Evolutionary conservation across 306 rosid genomes (phyloP).

Genomic region (Spatholobus suberectus): DNA sequence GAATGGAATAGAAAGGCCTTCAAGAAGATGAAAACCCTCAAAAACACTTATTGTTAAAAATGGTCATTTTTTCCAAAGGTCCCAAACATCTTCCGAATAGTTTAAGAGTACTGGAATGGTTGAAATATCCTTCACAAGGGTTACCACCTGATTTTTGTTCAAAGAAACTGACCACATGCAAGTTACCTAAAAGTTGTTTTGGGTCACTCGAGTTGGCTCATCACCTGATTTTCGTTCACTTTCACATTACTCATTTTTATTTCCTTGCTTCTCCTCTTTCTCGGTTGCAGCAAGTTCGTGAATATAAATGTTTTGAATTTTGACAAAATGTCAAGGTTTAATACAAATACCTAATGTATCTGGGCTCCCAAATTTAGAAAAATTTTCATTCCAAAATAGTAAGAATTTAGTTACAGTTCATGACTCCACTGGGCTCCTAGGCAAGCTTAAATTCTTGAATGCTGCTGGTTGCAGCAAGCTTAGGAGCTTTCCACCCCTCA

Average conservation of each 20-base stretch:
- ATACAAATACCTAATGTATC: too few species aligned
- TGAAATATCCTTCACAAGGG: not conserved
- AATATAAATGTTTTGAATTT: not conserved
- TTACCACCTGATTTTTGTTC: not conserved
- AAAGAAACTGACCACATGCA: not conserved
- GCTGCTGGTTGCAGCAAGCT: too few species aligned
- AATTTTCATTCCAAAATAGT: too few species aligned
- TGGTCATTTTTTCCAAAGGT: too few species aligned
- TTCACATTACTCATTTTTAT: not conserved
- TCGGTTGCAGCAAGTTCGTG: not conserved
- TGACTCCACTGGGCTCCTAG: too few species aligned
- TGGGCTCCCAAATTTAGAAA: too few species aligned
- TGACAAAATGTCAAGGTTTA: not conserved
- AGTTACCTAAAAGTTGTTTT: not conserved
- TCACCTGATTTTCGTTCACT: not conserved
- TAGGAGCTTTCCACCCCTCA: too few species aligned
- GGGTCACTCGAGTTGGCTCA: not conserved
- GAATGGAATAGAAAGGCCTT: constrained; percentile 32
- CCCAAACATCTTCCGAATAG: constrained; percentile 33
- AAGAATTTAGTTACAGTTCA: too few species aligned
- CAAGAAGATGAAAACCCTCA: too few species aligned
- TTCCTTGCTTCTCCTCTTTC: not conserved
- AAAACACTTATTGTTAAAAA: constrained; percentile 31
- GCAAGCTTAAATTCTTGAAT: too few species aligned
- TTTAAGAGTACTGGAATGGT: constrained; percentile 24